Evolutionary conservation across 108 stramenopile species (phyloP).

Genomic region (Schizochytrium sp.): DNA sequence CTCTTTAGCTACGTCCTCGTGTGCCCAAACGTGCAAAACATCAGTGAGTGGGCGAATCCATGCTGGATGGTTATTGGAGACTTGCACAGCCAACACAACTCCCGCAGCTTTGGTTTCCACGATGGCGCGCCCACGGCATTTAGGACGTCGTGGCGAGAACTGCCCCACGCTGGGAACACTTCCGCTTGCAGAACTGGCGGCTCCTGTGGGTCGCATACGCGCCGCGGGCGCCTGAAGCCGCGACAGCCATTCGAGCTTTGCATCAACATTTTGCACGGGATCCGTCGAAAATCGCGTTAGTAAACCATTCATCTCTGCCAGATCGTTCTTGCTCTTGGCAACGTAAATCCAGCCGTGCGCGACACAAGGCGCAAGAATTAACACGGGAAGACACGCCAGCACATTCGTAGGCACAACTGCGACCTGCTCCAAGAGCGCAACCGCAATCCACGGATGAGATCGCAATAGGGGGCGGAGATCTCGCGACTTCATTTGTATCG

Average conservation of each 20-base stretch:
- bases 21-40: neutral
- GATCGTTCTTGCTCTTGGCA: neutral
- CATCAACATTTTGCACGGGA: too few relatives aligned
- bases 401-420: neutral
- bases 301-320: too few relatives aligned
- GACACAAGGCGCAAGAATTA: neutral
- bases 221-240: too few relatives aligned
- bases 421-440: neutral
- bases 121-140: neutral
- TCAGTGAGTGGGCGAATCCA: neutral
- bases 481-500: neutral
- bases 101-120: neutral
- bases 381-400: neutral
- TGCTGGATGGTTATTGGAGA: neutral
- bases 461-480: neutral
- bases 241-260: too few relatives aligned
- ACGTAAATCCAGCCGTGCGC: neutral
- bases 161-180: too few relatives aligned
- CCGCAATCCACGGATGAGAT: neutral
- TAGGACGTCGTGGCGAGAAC: neutral
- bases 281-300: too few relatives aligned
- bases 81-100: neutral
- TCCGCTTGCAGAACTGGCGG: too few relatives aligned
- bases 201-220: too few relatives aligned
- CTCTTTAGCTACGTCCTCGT: neutral